A percentile compares a stretch with the other conserved stretches of the same genome.
Evolutionary conservation across 2,329 filamentous ascomycete genomes (phyloP).

Genomic region (Immersiporthe knoxdaviesiana): DNA sequence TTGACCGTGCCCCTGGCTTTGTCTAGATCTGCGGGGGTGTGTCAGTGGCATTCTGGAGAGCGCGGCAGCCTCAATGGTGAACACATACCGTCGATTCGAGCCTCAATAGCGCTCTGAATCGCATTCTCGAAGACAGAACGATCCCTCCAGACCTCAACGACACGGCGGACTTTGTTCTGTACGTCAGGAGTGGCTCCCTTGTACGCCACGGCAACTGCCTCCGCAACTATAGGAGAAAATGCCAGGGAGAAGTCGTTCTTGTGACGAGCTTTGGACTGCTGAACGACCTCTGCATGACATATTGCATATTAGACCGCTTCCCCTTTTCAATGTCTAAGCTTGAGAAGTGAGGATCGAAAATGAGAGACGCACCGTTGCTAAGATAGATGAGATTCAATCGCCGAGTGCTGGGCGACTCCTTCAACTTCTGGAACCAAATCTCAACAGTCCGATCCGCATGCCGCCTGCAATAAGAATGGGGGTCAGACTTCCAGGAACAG

Average conservation of each 20-base stretch:
- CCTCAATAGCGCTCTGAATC: conserved; percentile 81
- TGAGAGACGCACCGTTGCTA: conserved; percentile 73
- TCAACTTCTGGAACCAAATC: conserved; percentile 87
- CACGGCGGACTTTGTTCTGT: conserved; percentile 83
- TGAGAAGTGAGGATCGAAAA: not conserved
- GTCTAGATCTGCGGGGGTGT: conserved; percentile 59
- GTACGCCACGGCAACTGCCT: conserved; percentile 88
- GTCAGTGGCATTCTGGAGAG: not conserved
- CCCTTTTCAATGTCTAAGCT: not conserved
- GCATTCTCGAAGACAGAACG: conserved; percentile 80
- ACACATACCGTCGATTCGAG: conserved; percentile 72
- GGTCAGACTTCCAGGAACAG: conserved; percentile 14
- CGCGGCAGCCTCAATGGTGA: not conserved
- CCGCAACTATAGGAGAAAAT: conserved; percentile 88
- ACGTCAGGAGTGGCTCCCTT: conserved; percentile 85
- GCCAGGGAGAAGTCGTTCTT: conserved; percentile 93
- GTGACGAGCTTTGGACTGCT: conserved; percentile 90
- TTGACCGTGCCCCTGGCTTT: conserved; percentile 59
- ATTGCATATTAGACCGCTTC: not conserved
- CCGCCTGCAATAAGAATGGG: conserved; percentile 59
- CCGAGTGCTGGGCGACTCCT: conserved; percentile 84
- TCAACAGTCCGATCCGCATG: conserved; percentile 91
- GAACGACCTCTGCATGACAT: conserved; percentile 74
- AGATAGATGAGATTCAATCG: conserved; percentile 91
- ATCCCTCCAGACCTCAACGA: conserved; percentile 93